phyloP scores from a whole-genome alignment of 164 flowering plant species.

The Euptelea pleiosperma region DNA sequence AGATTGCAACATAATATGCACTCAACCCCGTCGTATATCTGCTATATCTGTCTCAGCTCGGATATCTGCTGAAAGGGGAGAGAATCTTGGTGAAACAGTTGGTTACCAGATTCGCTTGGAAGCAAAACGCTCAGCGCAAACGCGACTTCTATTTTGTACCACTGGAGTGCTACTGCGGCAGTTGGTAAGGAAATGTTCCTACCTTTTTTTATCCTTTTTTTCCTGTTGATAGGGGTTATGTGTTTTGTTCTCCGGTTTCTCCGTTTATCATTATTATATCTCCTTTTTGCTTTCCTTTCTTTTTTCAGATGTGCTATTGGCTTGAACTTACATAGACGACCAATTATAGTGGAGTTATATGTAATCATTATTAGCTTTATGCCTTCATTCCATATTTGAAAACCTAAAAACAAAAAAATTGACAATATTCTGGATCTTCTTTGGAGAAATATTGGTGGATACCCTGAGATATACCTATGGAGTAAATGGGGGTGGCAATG shows the following conservation, averaged over 20 bases:
- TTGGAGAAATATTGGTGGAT: too few species aligned
- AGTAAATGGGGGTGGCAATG: too few species aligned
- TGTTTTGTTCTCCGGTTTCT: background rate
- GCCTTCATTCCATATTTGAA: too few species aligned
- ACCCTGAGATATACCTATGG: too few species aligned
- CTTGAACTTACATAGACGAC: too few species aligned
- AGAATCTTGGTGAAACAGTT: slow-evolving; percentile 82
- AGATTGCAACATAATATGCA: slow-evolving; percentile 83
- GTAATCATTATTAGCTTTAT: too few species aligned
- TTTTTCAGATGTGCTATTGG: too few species aligned
- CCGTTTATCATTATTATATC: background rate
- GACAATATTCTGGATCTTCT: too few species aligned
- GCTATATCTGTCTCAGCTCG: slow-evolving; percentile 95
- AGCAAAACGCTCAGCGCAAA: slow-evolving; percentile 69
- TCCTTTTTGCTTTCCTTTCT: too few species aligned
- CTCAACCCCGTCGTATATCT: slow-evolving; percentile 97
- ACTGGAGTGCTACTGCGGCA: slow-evolving; percentile 86
- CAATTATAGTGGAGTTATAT: too few species aligned
- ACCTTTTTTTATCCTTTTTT: background rate
- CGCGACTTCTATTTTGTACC: slow-evolving; percentile 84
- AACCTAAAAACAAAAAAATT: too few species aligned
- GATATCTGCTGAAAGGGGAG: slow-evolving; percentile 87
- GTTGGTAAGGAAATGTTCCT: slow-evolving; percentile 47
- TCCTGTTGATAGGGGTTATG: background rate
- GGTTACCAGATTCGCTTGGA: slow-evolving; percentile 97